phyloP scores from a whole-genome alignment of 2,329 filamentous ascomycete genomes.

The Fusarium protoensiforme region DNA sequence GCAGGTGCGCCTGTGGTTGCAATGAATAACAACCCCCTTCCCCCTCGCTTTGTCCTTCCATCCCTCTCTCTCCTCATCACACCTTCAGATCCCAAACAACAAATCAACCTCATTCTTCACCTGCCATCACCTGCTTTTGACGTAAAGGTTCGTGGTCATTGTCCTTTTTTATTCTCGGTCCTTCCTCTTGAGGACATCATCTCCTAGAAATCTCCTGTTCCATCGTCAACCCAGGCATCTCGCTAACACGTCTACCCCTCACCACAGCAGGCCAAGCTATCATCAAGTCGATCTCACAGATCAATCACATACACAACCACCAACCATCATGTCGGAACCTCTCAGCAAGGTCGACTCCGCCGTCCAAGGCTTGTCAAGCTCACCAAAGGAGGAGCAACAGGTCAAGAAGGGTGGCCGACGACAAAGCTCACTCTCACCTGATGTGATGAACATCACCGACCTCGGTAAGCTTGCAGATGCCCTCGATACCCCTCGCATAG shows the following conservation, averaged over 20 bases:
- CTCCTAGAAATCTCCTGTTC: background rate
- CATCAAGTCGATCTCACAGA: constrained; percentile 34
- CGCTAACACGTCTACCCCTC: constrained; percentile 15
- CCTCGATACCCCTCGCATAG: constrained; percentile 1
- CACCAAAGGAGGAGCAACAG: constrained; percentile 66
- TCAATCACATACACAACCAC: constrained; percentile 34
- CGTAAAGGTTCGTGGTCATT: constrained; percentile 33
- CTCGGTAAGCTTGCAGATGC: constrained; percentile 71
- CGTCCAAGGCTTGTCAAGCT: constrained; percentile 80
- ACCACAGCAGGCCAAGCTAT: constrained; percentile 26
- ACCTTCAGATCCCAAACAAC: constrained; percentile 32
- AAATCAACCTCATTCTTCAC: constrained; percentile 27
- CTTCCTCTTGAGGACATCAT: background rate
- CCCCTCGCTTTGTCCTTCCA: constrained; percentile 40
- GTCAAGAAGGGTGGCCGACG: constrained; percentile 68
- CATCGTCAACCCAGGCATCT: background rate
- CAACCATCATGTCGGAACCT: constrained; percentile 58
- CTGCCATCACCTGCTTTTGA: constrained; percentile 39
- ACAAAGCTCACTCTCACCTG: constrained; percentile 77
- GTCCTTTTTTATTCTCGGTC: background rate
- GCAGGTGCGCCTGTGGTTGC: constrained; percentile 35
- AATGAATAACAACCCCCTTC: constrained; percentile 51
- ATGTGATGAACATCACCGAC: constrained; percentile 81
- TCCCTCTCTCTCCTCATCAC: constrained; percentile 44
- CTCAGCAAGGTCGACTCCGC: constrained; percentile 93